A percentile compares a stretch with the other conserved stretches of the same genome.
phyloP scores from a whole-genome alignment of 768 basidiomycete species.

The Boletus speciosus region DNA sequence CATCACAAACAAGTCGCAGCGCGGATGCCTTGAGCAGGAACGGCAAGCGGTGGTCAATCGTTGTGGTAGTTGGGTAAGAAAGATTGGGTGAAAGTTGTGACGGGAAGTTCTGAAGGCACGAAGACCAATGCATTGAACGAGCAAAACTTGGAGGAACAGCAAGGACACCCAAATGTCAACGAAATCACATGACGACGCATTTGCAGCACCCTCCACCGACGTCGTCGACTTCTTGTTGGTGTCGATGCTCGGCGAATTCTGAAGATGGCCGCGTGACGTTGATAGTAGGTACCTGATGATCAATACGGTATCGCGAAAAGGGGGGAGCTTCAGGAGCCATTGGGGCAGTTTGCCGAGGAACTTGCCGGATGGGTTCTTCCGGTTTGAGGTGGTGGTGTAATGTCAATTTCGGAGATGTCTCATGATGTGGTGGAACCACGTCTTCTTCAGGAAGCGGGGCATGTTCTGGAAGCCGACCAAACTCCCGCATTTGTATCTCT shows the following conservation, averaged over 20 bases:
- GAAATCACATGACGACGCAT: conserved; percentile 77
- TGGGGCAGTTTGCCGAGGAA: conserved; percentile 12
- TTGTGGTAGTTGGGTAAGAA: conserved; percentile 6
- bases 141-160: conserved; percentile 22
- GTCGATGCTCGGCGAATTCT: conserved; percentile 28
- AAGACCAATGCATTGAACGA: conserved; percentile 15
- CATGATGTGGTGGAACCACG: background rate
- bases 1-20: conserved; percentile 11
- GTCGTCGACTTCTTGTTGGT: conserved; percentile 40
- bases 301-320: conserved; percentile 52
- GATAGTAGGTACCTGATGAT: conserved; percentile 30
- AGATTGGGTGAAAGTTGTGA: background rate
- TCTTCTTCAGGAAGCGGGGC: conserved; percentile 16
- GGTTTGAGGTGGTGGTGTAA: conserved; percentile 26
- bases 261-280: conserved; percentile 30
- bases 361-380: conserved; percentile 27
- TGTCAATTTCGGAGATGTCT: conserved; percentile 9
- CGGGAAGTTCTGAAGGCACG: background rate
- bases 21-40: conserved; percentile 1
- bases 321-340: conserved; percentile 53
- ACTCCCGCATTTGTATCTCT: conserved; percentile 65
- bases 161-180: conserved; percentile 18
- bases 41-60: conserved; percentile 11
- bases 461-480: conserved; percentile 43
- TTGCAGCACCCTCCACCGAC: conserved; percentile 64